Base-by-base conservation (phyloP, 2,329 filamentous ascomycete species). In the Diaporthe velutina region DNA sequence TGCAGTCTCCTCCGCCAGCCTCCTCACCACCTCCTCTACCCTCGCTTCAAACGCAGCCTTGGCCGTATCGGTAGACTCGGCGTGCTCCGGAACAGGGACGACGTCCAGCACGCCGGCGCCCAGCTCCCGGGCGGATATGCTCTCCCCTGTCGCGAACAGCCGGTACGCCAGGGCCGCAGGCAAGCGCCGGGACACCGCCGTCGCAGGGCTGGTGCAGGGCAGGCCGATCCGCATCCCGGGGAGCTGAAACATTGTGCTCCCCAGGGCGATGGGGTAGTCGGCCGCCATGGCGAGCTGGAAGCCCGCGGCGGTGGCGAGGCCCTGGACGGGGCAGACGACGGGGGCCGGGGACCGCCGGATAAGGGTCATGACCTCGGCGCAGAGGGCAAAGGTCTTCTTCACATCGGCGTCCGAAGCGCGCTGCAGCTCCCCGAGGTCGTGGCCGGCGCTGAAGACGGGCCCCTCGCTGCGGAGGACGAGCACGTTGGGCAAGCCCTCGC, bases 251-350 rank as follows among this genome's bases (percentile, higher is more conserved):
- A 2, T 45, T 1, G 58, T 73, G 38, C 70, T 78, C 2, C 70
- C 76, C n/a, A 78, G 78, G 19, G 77, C 77, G 12, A 76, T 78
- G 35, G 78, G 78, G 15, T 81, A 61, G 75, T 83, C 82, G 1
- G 81, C 77, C 3, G 79, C 77, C 55, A 83, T 75, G 45, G 82
- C 82, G 25, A 84, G 80, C 78, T 83, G 82, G 64, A 79, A 79
- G 6, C 81, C 82, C 0, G 82, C 81, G 1, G 80, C 82, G 30
- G 81, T 79, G 12, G 81, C 81, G 22, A 80, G 77, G 2, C 82
- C 82, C 30, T 81, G 78, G 50, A 84, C 75, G n/a, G 79, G 78
- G 28, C 77, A 79, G 25, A 83, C 76, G 7, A 83, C 77, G 22
- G 80, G 77, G 6, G 78, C 80, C 0, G 82, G 82, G 40, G 80